Base-by-base conservation (phyloP, 108 stramenopile genomes). In the Cyclotella distinguenda region DNA sequence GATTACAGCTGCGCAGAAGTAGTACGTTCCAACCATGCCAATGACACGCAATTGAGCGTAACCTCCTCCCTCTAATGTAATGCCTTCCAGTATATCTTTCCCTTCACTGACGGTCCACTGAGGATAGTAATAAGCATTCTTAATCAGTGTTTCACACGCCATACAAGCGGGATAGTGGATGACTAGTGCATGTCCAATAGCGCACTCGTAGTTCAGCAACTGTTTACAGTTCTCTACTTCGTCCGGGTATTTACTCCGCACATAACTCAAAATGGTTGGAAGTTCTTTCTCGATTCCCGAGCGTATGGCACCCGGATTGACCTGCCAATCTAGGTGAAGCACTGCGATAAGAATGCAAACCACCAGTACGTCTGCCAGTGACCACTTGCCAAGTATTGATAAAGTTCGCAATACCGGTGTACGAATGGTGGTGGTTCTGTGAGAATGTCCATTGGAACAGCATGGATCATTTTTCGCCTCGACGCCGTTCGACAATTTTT, bases 331-430 rank as follows among this genome's bases (percentile, higher is more conserved):
- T 34, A 93, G 64, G 57, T 89, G 74, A 18, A 93, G 45, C 0
- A 93, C 88, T 25, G 87, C 89, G 21, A 93, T 89, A 77, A 93
- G 84, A 66, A 89, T 89, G 71, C 91, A 93, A 3, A 93, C 88
- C 11, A 87, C 86, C 48, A 90, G 60, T 3, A 90, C 87, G 67
- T 93, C 91, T 9, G 89, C 91, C 62, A 90, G 59, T 19, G 83
- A 82, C 86, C 86, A 90, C 64, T 93, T 93, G 5, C 91, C 91
- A 42, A 93, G 72, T 15, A 78, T 82, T 31, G 81, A 77, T 10
- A 93, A 66, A 50, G 72, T 82, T 5, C 74, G 71, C 21, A 93
- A 55, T 35, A 83, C 78, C 2, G 77, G 69, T 3, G 81, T 80
- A 30, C 91, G 85, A 4, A 56, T 56, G 0, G 56, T 63, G 26